These are phyloP conservation scores for Tephrocybe sp. DNA, from an alignment of 768 basidiomycete species.

Conservation along the genomic window DNA sequence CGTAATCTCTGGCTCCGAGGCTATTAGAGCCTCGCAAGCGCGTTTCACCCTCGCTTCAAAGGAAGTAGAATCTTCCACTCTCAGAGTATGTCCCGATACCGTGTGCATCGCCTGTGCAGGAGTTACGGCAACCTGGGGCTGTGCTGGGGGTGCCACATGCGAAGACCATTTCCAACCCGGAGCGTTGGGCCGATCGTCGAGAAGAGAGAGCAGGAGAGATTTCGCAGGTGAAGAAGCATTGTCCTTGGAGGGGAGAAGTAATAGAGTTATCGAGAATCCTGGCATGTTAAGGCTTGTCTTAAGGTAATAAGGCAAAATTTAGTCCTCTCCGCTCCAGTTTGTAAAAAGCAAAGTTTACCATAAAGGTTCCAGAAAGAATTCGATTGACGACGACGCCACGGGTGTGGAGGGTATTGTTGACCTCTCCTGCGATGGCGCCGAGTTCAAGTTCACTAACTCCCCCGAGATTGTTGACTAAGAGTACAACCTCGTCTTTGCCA, in stretches of 20 bases:
- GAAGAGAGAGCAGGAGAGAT: constrained; percentile 54
- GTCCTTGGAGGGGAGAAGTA: constrained; percentile 60
- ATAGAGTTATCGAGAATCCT: constrained; percentile 82
- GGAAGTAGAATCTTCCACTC: constrained; percentile 35
- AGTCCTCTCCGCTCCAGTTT: neutral
- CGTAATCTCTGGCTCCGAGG: constrained; percentile 87
- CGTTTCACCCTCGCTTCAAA: constrained; percentile 56
- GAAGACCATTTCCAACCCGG: constrained; percentile 89
- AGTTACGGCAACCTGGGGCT: constrained; percentile 16
- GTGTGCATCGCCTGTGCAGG: constrained; percentile 5
- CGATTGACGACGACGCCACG: constrained; percentile 58
- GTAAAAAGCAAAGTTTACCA: constrained; percentile 44
- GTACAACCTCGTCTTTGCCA: constrained; percentile 67
- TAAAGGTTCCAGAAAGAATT: constrained; percentile 78
- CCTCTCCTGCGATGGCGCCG: constrained; percentile 62
- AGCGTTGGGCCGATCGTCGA: constrained; percentile 64
- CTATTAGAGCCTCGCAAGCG: constrained; percentile 65
- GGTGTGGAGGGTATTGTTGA: constrained; percentile 49
- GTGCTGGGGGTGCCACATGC: constrained; percentile 31
- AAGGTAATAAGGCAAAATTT: neutral
- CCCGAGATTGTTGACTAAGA: constrained; percentile 87
- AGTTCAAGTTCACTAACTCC: constrained; percentile 84
- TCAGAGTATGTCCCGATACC: constrained; percentile 18
- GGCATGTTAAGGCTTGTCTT: constrained; percentile 93
- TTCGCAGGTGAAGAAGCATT: constrained; percentile 35